Conservation (phyloP, 345 rosid species). For the Acer yangbiense region DNA sequence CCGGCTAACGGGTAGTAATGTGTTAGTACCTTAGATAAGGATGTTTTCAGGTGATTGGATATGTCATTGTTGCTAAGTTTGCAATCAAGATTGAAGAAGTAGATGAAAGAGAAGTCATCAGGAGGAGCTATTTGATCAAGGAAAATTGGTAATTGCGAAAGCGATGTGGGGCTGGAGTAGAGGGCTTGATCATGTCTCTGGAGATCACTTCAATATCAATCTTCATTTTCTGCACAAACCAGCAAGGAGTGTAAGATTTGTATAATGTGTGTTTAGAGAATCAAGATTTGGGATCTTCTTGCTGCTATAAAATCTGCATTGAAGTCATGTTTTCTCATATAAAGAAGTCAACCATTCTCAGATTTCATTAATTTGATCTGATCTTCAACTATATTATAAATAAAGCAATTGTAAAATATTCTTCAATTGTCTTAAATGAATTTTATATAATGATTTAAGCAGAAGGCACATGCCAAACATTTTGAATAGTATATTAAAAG, state of each 20-base stretch:
- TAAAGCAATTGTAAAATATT: too few species aligned
- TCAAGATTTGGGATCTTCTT: too few species aligned
- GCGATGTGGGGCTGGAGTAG: constrained; percentile 39
- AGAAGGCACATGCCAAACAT: too few species aligned
- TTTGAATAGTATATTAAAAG: too few species aligned
- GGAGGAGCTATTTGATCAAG: constrained; percentile 44
- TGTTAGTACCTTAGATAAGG: neutral
- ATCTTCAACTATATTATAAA: too few species aligned
- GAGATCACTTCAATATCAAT: constrained; percentile 28
- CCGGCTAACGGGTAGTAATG: constrained; percentile 6
- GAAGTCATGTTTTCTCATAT: too few species aligned
- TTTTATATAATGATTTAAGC: too few species aligned
- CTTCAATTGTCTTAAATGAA: neutral
- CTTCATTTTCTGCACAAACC: constrained; percentile 12
- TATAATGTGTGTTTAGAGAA: neutral
- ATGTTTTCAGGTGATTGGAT: neutral
- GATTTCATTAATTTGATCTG: neutral
- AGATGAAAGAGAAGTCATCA: constrained; percentile 31
- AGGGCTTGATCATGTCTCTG: constrained; percentile 36
- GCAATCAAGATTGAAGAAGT: constrained; percentile 32
- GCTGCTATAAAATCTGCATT: neutral
- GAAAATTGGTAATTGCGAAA: constrained; percentile 36
- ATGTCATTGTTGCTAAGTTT: constrained; percentile 4
- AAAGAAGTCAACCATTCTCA: neutral
- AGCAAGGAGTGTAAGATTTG: neutral